Conservation (phyloP, 2,329 filamentous ascomycete species). For the Ascochyta lentis region DNA sequence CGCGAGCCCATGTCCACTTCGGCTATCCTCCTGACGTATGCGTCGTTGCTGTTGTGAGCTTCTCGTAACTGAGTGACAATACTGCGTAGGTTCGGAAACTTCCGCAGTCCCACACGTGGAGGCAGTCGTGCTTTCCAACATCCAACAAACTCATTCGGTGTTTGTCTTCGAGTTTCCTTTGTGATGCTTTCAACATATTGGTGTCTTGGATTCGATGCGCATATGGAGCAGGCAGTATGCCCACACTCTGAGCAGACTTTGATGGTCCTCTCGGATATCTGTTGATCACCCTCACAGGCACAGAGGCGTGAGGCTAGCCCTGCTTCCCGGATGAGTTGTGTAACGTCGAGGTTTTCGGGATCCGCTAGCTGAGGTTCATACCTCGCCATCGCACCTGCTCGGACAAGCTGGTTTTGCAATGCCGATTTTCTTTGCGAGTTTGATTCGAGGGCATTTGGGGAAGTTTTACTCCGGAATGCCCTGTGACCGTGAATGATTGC, state of each 20-base stretch:
- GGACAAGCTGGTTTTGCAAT: background rate
- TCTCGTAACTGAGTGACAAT: background rate
- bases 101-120: constrained; percentile 23
- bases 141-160: constrained; percentile 54
- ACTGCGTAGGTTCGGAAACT: constrained; percentile 23
- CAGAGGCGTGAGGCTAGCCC: constrained; percentile 57
- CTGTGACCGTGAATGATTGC: constrained; percentile 57
- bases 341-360: constrained; percentile 17
- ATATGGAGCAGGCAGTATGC: constrained; percentile 62
- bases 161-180: constrained; percentile 36
- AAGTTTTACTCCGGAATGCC: constrained; percentile 8
- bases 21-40: constrained; percentile 16
- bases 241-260: constrained; percentile 59
- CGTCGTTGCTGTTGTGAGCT: background rate
- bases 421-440: background rate
- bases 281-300: constrained; percentile 61
- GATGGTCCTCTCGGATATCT: constrained; percentile 50
- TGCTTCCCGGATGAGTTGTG: constrained; percentile 31
- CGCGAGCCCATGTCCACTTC: constrained; percentile 16
- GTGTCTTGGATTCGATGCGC: constrained; percentile 62
- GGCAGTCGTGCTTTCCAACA: constrained; percentile 46
- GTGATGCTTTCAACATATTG: constrained; percentile 40
- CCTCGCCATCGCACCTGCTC: background rate
- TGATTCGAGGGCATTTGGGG: background rate
- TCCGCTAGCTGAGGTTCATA: background rate